Evolutionary conservation across 176 grass and related monocot species (phyloP).

Genomic region (Microstegium vimineum): DNA sequence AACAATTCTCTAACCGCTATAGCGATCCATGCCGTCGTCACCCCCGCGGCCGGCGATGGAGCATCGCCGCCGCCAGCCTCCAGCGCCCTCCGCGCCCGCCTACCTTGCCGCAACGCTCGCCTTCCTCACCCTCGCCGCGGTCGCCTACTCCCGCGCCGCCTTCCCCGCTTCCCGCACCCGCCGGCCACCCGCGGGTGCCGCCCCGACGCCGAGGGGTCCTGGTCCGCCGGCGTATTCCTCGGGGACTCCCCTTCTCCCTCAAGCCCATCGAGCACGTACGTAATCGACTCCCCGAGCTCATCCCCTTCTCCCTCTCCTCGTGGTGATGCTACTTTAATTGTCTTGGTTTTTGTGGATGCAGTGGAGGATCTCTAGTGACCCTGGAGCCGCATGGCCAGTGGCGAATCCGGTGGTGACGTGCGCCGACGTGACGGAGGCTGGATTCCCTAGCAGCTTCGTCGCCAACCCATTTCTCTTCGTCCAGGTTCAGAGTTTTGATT

Average conservation of each 20-base stretch:
- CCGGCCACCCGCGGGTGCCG: slow-evolving; percentile 46
- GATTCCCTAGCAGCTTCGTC: slow-evolving; percentile 76
- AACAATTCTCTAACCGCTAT: slow-evolving; percentile 7
- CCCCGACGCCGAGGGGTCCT: slow-evolving; percentile 78
- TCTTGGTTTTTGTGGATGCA: slow-evolving; percentile 26
- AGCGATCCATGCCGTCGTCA: slow-evolving; percentile 23
- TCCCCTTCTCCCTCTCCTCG: neutral
- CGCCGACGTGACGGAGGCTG: slow-evolving; percentile 43
- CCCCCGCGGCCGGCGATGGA: slow-evolving; percentile 10
- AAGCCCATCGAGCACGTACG: slow-evolving; percentile 66
- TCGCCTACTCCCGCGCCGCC: slow-evolving; percentile 57
- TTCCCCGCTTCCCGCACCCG: slow-evolving; percentile 47
- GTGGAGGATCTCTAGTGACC: slow-evolving; percentile 50
- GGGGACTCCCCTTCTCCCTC: slow-evolving; percentile 67
- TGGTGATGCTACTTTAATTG: neutral
- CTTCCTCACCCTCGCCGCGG: slow-evolving; percentile 43
- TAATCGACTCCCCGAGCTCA: neutral
- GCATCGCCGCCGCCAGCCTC: slow-evolving; percentile 22
- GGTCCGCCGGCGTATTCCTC: slow-evolving; percentile 74
- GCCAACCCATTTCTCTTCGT: slow-evolving; percentile 85
- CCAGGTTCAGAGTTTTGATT: slow-evolving; percentile 45
- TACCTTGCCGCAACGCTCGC: slow-evolving; percentile 39
- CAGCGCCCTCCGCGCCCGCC: slow-evolving; percentile 15
- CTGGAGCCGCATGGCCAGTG: slow-evolving; percentile 68
- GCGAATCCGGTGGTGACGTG: slow-evolving; percentile 82